Percentiles rank a stretch among this genome's conserved stretches.
phyloP scores from a whole-genome alignment of 192 early-diverging fungal genomes.

The Phycomyces nitens region DNA sequence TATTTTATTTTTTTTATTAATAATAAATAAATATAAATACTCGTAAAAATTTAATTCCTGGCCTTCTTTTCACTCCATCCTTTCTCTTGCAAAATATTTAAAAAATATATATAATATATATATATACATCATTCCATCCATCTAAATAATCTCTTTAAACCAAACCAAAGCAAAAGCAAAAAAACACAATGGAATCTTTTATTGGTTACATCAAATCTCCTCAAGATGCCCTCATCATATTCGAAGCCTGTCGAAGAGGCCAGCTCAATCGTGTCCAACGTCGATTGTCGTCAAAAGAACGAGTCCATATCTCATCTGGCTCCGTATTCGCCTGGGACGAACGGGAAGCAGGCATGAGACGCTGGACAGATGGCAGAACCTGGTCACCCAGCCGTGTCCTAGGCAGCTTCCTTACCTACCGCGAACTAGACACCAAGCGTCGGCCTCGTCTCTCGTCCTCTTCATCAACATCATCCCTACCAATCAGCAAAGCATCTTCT shows the following conservation, averaged over 20 bases:
- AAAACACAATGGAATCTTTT: conserved; percentile 69
- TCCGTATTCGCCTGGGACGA: conserved; percentile 93
- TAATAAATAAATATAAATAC: not conserved
- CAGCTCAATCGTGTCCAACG: conserved; percentile 74
- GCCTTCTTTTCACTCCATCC: not conserved
- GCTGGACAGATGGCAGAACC: conserved; percentile 89
- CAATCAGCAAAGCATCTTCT: conserved; percentile 15
- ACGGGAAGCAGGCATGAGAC: conserved; percentile 83
- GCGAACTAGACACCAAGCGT: conserved; percentile 72
- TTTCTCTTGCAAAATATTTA: too few relatives aligned
- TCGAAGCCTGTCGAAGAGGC: conserved; percentile 83
- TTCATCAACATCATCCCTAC: conserved; percentile 15
- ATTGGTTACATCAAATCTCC: conserved; percentile 82
- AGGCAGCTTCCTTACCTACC: conserved; percentile 86
- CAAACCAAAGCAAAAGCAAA: conserved; percentile 4
- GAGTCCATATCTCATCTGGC: conserved; percentile 74
- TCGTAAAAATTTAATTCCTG: conserved; percentile 5
- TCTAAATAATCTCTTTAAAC: conserved; percentile 1
- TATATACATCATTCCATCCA: conserved; percentile 3
- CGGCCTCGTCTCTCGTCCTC: conserved; percentile 41
- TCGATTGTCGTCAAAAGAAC: conserved; percentile 79
- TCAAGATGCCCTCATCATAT: conserved; percentile 83
- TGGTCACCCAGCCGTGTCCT: conserved; percentile 88
- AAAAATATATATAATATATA: too few relatives aligned
- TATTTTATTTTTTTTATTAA: conserved; percentile 5